Evolutionary conservation across 768 basidiomycete species (phyloP).

Genomic region (Russula sp.): DNA sequence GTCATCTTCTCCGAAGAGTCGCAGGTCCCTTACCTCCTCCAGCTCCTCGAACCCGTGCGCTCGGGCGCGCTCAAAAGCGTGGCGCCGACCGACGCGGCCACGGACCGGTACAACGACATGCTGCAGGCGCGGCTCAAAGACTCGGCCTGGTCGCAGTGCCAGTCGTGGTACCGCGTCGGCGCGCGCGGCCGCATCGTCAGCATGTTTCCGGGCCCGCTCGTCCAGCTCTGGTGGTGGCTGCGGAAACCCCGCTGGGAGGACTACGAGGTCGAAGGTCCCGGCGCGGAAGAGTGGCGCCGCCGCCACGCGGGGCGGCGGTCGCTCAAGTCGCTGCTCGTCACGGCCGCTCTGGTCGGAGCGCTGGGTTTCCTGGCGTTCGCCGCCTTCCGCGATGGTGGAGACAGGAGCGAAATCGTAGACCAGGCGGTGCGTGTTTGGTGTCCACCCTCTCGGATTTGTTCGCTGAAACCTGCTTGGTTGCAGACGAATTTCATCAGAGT

Average conservation of each 20-base stretch:
- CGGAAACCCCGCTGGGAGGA: conserved; percentile 14
- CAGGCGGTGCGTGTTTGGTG: neutral
- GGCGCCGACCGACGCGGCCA: conserved; percentile 12
- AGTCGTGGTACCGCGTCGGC: conserved; percentile 20
- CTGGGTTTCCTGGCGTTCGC: neutral
- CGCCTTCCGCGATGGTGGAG: neutral
- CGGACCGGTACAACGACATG: conserved; percentile 17
- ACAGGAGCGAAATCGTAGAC: neutral
- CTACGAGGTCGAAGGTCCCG: conserved; percentile 1
- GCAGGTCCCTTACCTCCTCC: conserved; percentile 2
- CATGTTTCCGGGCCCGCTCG: conserved; percentile 18
- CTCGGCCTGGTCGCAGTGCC: conserved; percentile 17
- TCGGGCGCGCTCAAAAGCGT: conserved; percentile 10
- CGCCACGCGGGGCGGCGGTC: neutral
- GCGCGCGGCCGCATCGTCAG: conserved; percentile 5
- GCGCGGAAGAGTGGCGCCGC: conserved; percentile 4
- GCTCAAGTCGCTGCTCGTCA: neutral
- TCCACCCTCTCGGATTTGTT: neutral
- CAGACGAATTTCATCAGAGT: neutral
- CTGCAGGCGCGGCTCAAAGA: conserved; percentile 7
- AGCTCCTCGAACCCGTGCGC: conserved; percentile 13
- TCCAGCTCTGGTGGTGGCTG: conserved; percentile 19
- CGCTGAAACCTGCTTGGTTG: neutral
- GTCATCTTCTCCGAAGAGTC: conserved; percentile 42
- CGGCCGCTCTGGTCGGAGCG: neutral